A percentile compares a stretch with the other conserved stretches of the same genome.
Conservation (phyloP, 345 rosid species). For the Brassica juncea region DNA sequence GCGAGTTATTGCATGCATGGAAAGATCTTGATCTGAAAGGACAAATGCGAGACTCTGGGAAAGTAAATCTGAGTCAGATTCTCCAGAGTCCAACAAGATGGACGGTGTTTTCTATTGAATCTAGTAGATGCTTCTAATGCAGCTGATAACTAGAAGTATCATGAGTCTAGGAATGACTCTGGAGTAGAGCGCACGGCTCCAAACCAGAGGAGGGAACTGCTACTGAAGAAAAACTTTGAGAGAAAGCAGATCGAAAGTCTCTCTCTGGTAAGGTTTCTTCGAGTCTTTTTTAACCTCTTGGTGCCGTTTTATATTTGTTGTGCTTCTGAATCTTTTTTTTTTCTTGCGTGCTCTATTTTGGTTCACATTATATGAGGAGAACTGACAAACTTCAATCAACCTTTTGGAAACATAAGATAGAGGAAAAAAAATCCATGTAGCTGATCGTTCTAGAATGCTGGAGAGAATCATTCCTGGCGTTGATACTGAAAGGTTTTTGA, state of each 20-base stretch:
- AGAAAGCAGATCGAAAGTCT: conserved; percentile 59
- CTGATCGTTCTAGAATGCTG: conserved; percentile 77
- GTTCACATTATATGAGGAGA: conserved; percentile 72
- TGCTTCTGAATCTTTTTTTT: neutral
- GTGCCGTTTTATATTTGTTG: neutral
- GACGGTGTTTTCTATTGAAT: conserved; percentile 71
- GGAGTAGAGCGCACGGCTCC: conserved; percentile 82
- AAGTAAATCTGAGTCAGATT: conserved; percentile 52
- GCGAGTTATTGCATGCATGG: conserved; percentile 95
- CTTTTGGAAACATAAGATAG: conserved; percentile 93
- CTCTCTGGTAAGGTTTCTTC: conserved; percentile 56
- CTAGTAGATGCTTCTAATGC: conserved; percentile 85
- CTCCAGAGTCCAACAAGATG: conserved; percentile 48
- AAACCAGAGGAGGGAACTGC: conserved; percentile 71
- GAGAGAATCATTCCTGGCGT: conserved; percentile 93
- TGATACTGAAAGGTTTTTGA: conserved; percentile 73
- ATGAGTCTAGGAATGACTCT: conserved; percentile 82
- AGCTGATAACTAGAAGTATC: conserved; percentile 83
- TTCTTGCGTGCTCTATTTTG: conserved; percentile 26
- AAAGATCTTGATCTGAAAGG: conserved; percentile 92
- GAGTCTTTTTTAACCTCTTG: conserved; percentile 7
- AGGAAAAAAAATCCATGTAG: conserved; percentile 65
- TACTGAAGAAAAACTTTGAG: conserved; percentile 53
- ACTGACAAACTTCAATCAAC: conserved; percentile 79
- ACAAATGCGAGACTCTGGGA: conserved; percentile 66